Conservation (phyloP, 2,329 filamentous ascomycete genomes). For the Diaporthe velutina region DNA sequence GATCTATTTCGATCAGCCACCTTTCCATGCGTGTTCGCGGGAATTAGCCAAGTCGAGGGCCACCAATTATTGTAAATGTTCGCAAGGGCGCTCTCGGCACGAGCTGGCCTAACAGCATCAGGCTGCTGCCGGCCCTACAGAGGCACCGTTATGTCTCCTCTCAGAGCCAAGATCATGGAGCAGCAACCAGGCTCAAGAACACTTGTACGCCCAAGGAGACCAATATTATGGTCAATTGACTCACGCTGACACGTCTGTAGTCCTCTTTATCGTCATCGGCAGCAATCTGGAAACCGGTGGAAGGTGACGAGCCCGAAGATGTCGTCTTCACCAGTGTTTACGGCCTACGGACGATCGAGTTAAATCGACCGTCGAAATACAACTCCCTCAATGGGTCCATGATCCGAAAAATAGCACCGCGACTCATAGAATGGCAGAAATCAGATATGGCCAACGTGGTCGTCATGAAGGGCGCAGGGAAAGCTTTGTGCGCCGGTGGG, state of each 20-base stretch:
- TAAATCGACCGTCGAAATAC: constrained; percentile 92
- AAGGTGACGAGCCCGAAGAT: constrained; percentile 84
- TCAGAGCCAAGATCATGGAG: constrained; percentile 79
- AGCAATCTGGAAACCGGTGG: constrained; percentile 62
- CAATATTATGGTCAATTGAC: constrained; percentile 12
- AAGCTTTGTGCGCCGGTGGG: constrained; percentile 92
- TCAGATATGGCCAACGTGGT: constrained; percentile 94
- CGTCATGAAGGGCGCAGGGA: constrained; percentile 91
- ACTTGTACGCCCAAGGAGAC: constrained; percentile 58
- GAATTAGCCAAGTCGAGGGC: constrained; percentile 18
- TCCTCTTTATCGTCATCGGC: constrained; percentile 25
- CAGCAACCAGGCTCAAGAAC: constrained; percentile 47
- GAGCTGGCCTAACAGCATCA: constrained; percentile 66
- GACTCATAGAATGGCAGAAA: constrained; percentile 93
- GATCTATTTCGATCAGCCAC: constrained; percentile 16
- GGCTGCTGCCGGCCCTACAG: constrained; percentile 57
- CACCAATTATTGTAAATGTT: constrained; percentile 63
- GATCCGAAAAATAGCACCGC: constrained; percentile 92
- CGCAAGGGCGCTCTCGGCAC: constrained; percentile 64
- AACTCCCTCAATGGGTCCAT: constrained; percentile 96
- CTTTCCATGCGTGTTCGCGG: constrained; percentile 19
- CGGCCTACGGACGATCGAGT: constrained; percentile 90
- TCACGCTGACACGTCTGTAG: constrained; percentile 22
- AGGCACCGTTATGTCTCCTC: constrained; percentile 75
- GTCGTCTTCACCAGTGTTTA: constrained; percentile 92